These are phyloP conservation scores for Stipa capillata DNA, from an alignment of 176 grass and related monocot genomes.

Conservation along the genomic window DNA sequence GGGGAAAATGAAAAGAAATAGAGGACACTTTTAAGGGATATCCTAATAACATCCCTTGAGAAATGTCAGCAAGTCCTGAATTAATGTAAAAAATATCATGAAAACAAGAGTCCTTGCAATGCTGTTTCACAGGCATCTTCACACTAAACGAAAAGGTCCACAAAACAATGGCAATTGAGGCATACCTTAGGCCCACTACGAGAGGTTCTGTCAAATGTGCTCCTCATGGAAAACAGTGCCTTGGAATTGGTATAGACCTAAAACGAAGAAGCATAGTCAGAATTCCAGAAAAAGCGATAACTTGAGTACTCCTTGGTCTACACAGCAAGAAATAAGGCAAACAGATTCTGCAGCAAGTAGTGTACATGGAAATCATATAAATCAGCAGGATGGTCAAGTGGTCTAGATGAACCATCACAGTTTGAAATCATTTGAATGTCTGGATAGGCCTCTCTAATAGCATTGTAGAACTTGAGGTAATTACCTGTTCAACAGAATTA, in stretches of 20 bases:
- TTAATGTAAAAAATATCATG: neutral
- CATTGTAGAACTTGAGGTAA: constrained; percentile 80
- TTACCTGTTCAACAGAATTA: constrained; percentile 53
- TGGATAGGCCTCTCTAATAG: constrained; percentile 71
- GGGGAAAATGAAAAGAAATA: neutral
- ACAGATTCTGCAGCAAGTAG: constrained; percentile 1
- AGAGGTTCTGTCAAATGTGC: constrained; percentile 49
- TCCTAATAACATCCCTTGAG: neutral
- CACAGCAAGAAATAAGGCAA: neutral
- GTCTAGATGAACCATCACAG: constrained; percentile 59
- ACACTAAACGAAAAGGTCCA: neutral
- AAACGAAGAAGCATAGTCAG: neutral
- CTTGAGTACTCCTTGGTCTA: neutral
- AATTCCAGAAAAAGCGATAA: neutral
- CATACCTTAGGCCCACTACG: constrained; percentile 83
- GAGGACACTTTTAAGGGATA: neutral
- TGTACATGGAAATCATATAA: constrained; percentile 86
- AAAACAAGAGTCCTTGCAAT: neutral
- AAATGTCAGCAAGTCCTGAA: neutral
- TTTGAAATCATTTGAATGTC: constrained; percentile 92
- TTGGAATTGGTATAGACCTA: constrained; percentile 80
- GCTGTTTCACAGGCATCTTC: neutral
- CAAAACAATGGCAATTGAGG: neutral
- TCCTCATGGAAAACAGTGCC: constrained; percentile 62
- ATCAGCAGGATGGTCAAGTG: constrained; percentile 90